phyloP scores from a whole-genome alignment of 2,329 filamentous ascomycete genomes.

The Chaetomium strumarium region DNA sequence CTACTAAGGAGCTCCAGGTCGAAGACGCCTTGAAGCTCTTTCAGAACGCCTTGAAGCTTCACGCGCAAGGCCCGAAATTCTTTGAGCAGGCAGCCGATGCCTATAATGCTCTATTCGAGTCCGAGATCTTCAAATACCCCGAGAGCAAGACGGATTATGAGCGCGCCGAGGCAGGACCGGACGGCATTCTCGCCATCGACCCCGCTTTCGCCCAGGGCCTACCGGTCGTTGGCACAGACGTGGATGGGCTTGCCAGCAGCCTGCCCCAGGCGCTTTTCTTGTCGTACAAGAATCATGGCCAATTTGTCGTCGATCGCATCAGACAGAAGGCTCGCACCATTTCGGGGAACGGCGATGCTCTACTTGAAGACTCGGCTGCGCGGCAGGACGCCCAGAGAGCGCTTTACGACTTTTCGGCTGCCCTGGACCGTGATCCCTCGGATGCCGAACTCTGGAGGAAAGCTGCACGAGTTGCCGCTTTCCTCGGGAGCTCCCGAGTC shows the following conservation, averaged over 20 bases:
- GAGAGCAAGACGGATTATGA: constrained; percentile 83
- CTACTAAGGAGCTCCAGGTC: constrained; percentile 93
- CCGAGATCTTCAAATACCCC: constrained; percentile 89
- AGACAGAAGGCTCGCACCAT: constrained; percentile 42
- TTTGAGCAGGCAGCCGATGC: constrained; percentile 73
- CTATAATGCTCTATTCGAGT: constrained; percentile 79
- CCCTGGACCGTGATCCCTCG: constrained; percentile 59
- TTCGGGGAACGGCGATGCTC: constrained; percentile 24
- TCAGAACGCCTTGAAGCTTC: constrained; percentile 82
- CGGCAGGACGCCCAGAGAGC: constrained; percentile 39
- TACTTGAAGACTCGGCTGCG: constrained; percentile 35
- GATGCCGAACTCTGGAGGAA: constrained; percentile 62
- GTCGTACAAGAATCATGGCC: constrained; percentile 90
- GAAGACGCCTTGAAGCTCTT: constrained; percentile 91
- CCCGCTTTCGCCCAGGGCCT: constrained; percentile 43
- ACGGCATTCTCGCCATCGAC: constrained; percentile 44
- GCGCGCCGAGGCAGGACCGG: constrained; percentile 55
- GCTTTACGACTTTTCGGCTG: constrained; percentile 51
- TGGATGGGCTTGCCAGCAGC: constrained; percentile 71
- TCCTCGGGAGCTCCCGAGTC: constrained; percentile 51
- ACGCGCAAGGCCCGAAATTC: constrained; percentile 74
- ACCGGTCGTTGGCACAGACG: constrained; percentile 54
- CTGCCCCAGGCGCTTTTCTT: constrained; percentile 87
- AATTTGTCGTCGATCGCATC: constrained; percentile 77
- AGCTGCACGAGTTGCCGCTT: constrained; percentile 51